Evolutionary conservation across 345 rosid species (phyloP), one percentile per base, ranked within the genome.

Genomic region (Kandelia obovata): DNA sequence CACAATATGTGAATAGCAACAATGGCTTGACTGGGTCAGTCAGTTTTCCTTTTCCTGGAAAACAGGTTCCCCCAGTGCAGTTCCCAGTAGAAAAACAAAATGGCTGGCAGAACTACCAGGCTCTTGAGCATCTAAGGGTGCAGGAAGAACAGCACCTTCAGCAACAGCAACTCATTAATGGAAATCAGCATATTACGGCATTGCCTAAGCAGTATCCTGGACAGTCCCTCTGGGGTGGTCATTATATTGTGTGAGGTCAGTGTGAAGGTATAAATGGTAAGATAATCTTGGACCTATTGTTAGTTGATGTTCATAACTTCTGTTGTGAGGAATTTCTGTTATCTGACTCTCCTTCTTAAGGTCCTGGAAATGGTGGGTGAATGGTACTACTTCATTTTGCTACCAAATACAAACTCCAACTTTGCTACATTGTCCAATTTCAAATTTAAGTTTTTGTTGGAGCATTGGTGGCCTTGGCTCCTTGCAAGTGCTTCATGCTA

Each of bases 31-130:
- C 66, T 57, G 96, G 82, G 69, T 64, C 84, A 35, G 86, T 79
- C 47, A 84, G 76, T 84, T 90, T 92, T 77, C 99, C 96, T 6
- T 92, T 92, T 72, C 96, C 97, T 75, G 97, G 96, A 53, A 90
- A 82, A 77, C 96, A 87, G 79, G 80, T 80, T 70, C 83, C 87
- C 43, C n/a, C 79, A 6, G 65, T 79, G 59, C 96, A 83, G 67
- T 73, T 77, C 53, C 92, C 78, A 58, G 62, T 67, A 34, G 96
- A 83, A 61, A 77, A 79, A 47, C 84, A 78, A 78, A 87, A 71
- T n/a, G 90, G 83, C 27, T 86, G 82, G 88, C 86, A 82, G 61
- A 84, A 83, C 39, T 80, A 74, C 67, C 82, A 62, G 80, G 58
- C 79, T 68, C 59, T 73, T 78, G 93, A 81, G 71, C 73, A 80